Percentiles rank a stretch among this genome's conserved stretches.
These are phyloP conservation scores for Candida anutae DNA, from an alignment of 1,139 yeast species.

Conservation along the genomic window DNA sequence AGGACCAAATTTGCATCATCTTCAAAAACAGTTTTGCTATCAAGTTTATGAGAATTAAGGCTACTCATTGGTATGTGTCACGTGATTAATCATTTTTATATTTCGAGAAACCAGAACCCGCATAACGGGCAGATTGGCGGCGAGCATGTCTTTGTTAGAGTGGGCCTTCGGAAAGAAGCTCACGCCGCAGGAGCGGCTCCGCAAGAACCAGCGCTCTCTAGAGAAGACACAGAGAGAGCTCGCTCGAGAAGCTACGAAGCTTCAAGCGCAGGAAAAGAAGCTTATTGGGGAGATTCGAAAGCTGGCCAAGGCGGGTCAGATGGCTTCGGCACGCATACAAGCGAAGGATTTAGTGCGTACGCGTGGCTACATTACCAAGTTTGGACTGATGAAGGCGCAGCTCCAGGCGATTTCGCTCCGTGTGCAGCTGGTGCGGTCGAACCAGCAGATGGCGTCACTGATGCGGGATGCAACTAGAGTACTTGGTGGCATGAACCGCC, in stretches of 20 bases:
- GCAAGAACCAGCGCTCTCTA: conserved; percentile 90
- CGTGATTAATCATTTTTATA: too few species aligned
- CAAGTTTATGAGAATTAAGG: too few species aligned
- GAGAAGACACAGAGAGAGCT: conserved; percentile 93
- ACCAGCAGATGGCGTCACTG: conserved; percentile 91
- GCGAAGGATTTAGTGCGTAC: conserved; percentile 94
- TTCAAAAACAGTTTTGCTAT: too few species aligned
- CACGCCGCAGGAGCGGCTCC: conserved; percentile 90
- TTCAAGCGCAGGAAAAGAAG: conserved; percentile 89
- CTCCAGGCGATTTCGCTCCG: conserved; percentile 88
- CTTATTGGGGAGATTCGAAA: conserved; percentile 79
- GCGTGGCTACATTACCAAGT: conserved; percentile 71
- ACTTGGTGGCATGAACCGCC: conserved; percentile 77
- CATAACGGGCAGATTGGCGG: too few species aligned
- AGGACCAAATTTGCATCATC: too few species aligned
- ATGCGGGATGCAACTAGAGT: conserved; percentile 94
- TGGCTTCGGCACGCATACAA: conserved; percentile 85
- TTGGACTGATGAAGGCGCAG: conserved; percentile 91
- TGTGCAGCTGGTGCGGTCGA: conserved; percentile 83
- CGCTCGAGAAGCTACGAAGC: conserved; percentile 75
- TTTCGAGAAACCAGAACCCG: too few species aligned
- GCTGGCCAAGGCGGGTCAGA: conserved; percentile 84
- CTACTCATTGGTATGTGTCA: too few species aligned
- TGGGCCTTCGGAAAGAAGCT: conserved; percentile 94
- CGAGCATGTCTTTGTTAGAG: conserved; percentile 47